Base-by-base conservation (phyloP, 1,284 basidiomycete genomes). In the Irpex sp. region DNA sequence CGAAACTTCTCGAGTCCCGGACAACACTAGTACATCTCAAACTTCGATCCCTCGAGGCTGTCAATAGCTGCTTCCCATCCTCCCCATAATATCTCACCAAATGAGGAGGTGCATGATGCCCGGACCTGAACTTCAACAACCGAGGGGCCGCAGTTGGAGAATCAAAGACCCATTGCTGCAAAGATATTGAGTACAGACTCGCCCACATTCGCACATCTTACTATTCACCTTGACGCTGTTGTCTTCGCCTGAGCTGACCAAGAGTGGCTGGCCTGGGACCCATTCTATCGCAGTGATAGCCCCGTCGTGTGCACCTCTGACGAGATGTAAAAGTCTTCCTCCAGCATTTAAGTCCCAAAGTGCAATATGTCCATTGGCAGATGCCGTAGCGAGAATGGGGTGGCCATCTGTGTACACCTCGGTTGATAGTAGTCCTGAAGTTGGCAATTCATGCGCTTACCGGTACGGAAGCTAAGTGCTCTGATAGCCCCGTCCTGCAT, bases 151-250 rank as follows among this genome's bases (percentile, higher is more conserved):
- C 80, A 0, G 90, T 90, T 0, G 93, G 92, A 0, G 94, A 91
- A 72, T 99, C 97, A 68, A 98, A 97, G 54, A 97, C 77, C 96
- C 97, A 99, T 93, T 99, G 95, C 94, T 96, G 68, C 14, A 57
- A 36, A 65, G 18, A 3, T 49, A 5, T 9, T 52, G 19, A 19
- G 51, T 33, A 33, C 28, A 33, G 28, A 33, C 28, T 33, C 28
- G 28, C 28, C 28, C 28, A 33, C 28, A 33, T 33, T 33, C 28
- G 28, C 28, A 33, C 28, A 33, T 33, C 28, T 33, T 33, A 33
- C 28, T 33, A 33, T 7, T 33, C 28, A 94, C 93, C 81, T 96
- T 96, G 62, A 98, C 84, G 69, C 92, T 93, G 71, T 98, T 98
- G 73, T 98, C 95, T 65, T 90, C 91, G 19, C 93, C 91, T 0